phyloP scores from a whole-genome alignment of 106 monocot species.

The Dendrobium chrysotoxum region DNA sequence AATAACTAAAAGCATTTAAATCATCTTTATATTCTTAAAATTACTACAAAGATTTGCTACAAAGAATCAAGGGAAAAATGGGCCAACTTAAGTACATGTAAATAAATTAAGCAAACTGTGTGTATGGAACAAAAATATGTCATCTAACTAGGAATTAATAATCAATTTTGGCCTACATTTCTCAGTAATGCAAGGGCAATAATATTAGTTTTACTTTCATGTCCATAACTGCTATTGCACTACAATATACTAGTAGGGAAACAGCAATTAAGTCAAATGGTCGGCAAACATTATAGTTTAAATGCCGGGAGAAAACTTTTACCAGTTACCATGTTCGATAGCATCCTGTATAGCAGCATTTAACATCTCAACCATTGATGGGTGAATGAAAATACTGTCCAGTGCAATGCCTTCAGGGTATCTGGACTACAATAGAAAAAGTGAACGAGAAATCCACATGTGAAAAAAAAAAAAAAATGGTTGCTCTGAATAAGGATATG shows the following conservation, averaged over 20 bases:
- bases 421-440: conserved; percentile 56
- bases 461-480: conserved; percentile 4
- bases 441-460: conserved; percentile 7
- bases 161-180: background rate
- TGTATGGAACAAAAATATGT: background rate
- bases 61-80: background rate
- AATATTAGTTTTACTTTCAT: background rate
- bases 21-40: background rate
- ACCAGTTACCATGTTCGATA: conserved; percentile 86
- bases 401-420: conserved; percentile 88
- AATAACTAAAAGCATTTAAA: background rate
- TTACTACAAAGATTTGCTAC: background rate
- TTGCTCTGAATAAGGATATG: background rate
- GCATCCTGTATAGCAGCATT: conserved; percentile 88
- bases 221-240: background rate
- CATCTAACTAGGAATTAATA: background rate
- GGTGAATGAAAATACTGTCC: conserved; percentile 77
- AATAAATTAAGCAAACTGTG: background rate
- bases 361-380: conserved; percentile 90
- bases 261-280: background rate
- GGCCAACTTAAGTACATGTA: background rate
- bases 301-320: background rate
- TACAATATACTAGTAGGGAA: background rate
- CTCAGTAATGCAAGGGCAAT: background rate
- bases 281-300: conserved; percentile 9